These are phyloP conservation scores for Colletotrichum liaoningense DNA, from an alignment of 2,329 filamentous ascomycete species.

Conservation along the genomic window DNA sequence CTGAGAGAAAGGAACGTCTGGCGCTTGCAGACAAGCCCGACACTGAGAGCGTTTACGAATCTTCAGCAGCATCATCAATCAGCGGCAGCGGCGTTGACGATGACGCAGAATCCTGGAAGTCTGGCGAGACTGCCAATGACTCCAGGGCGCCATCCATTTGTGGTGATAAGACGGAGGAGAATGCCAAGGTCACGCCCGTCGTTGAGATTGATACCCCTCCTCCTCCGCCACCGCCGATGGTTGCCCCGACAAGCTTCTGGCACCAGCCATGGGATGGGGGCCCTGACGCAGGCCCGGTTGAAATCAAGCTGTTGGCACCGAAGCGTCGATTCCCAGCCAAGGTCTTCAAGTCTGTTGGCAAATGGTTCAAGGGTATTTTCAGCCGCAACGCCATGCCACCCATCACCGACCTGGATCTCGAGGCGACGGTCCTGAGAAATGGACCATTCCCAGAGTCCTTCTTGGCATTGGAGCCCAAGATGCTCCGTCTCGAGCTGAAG, in stretches of 20 bases:
- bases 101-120: slow-evolving; percentile 23
- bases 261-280: background rate
- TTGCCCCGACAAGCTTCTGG: slow-evolving; percentile 1
- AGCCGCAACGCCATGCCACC: background rate
- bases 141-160: slow-evolving; percentile 4
- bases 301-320: slow-evolving; percentile 13
- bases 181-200: background rate
- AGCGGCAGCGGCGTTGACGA: background rate
- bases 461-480: slow-evolving; percentile 13
- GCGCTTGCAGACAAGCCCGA: slow-evolving; percentile 7
- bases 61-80: background rate
- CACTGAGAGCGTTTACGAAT: slow-evolving; percentile 8
- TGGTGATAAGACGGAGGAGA: background rate
- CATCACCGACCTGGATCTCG: slow-evolving; percentile 19
- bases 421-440: slow-evolving; percentile 19
- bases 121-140: slow-evolving; percentile 18
- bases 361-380: slow-evolving; percentile 23
- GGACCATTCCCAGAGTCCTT: background rate
- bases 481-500: slow-evolving; percentile 18
- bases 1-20: slow-evolving; percentile 13
- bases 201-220: background rate
- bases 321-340: slow-evolving; percentile 12
- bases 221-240: background rate
- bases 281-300: background rate
- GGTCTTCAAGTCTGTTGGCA: slow-evolving; percentile 11